Evolutionary conservation across 2,329 filamentous ascomycete species (phyloP), one percentile per base, ranked within the genome.

Genomic region (Penicillium crustosum): DNA sequence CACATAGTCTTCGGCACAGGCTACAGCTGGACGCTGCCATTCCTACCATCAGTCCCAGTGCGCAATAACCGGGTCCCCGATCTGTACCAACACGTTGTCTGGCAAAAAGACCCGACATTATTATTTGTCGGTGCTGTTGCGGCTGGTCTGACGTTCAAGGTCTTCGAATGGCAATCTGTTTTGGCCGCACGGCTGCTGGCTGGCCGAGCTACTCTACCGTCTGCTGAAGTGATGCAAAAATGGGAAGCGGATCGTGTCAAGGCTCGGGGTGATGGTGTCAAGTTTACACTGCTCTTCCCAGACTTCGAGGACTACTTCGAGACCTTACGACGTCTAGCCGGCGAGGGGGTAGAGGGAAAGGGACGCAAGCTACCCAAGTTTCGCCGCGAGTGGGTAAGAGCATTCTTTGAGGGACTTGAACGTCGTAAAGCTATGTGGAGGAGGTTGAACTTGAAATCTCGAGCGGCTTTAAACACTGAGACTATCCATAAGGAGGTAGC

Each of bases 71-170:
- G 48, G 1, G 23, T 49, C 10, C 48, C 48, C 7, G 33, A 27
- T n/a, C 17, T 49, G 6, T 49, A 49, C 4, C 48, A 49, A 29
- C 48, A 49, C 13, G 35, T 49, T 49, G 48, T 49, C 12, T 49
- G 48, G 48, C 48, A 49, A 29, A 27, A 27, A n/a, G 48, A 49
- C 17, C 35, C 33, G 4, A 49, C 35, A n/a, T 2, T 49, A n/a
- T 25, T 49, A 17, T 49, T 49, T 13, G 17, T 49, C 17, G 48
- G 48, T 7, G 35, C 35, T 7, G 23, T 49, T 12, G 48, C 48
- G 6, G 48, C 48, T 21, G 35, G 48, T 27, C 23, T 49, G 48
- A 49, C 48, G 10, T 38, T 49, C 35, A 49, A 49, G 23, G 48
- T 49, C 9, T 49, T 49, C 6, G 47, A 49, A 36, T 49, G 35